phyloP scores from a whole-genome alignment of 352 stramenopile species.

The Plasmopara halstedii region DNA sequence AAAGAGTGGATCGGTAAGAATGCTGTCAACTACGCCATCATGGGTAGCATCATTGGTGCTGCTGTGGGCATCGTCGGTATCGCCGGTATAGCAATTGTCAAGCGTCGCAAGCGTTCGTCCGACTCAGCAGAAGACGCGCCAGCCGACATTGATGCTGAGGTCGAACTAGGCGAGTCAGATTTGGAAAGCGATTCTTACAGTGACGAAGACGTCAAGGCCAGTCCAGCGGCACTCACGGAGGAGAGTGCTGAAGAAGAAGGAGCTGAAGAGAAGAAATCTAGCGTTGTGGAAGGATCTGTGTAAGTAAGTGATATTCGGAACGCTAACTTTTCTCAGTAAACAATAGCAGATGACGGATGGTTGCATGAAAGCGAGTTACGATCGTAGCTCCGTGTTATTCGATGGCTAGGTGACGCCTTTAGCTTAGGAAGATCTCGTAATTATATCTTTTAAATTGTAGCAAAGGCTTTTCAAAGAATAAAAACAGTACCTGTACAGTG shows the following conservation, averaged over 20 bases:
- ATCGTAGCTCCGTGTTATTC: conserved; percentile 18
- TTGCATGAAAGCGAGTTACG: conserved; percentile 14
- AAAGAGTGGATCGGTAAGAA: conserved; percentile 36
- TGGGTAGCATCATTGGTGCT: conserved; percentile 35
- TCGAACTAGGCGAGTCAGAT: conserved; percentile 34
- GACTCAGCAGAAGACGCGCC: conserved; percentile 27
- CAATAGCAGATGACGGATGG: conserved; percentile 8
- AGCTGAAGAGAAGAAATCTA: conserved; percentile 22
- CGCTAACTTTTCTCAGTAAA: background rate
- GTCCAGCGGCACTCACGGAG: conserved; percentile 22
- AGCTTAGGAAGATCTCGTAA: no score
- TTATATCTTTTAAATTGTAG: no score
- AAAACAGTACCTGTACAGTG: no score
- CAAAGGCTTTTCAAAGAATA: no score
- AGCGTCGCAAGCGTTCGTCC: conserved; percentile 34
- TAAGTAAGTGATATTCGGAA: conserved; percentile 23
- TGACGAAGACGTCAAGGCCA: conserved; percentile 29
- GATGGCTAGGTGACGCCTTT: conserved; percentile 13
- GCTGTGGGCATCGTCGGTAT: conserved; percentile 40
- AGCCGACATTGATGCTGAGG: conserved; percentile 28
- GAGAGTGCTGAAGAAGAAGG: conserved; percentile 20
- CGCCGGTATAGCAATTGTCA: conserved; percentile 34
- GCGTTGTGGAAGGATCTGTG: conserved; percentile 54
- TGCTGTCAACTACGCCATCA: conserved; percentile 24
- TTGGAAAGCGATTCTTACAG: conserved; percentile 35